Evolutionary conservation across 2,329 filamentous ascomycete species (phyloP).

Genomic region (Chaetothyriales sp.): DNA sequence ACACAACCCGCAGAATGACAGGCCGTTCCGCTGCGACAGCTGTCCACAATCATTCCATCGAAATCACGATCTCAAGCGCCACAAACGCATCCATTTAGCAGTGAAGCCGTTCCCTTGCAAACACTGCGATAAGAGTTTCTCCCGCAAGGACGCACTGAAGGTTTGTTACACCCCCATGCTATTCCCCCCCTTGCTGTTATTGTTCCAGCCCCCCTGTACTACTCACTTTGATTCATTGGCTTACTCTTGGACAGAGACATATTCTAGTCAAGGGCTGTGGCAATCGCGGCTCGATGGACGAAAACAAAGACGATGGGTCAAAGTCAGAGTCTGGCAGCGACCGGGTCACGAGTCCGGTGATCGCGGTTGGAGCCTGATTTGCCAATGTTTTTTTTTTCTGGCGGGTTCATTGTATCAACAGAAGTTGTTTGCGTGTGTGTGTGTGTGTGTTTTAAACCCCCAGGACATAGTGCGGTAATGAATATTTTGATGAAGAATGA

Average conservation of each 20-base stretch:
- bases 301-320: conserved; percentile 8
- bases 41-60: conserved; percentile 90
- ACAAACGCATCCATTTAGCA: conserved; percentile 85
- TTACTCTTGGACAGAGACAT: conserved; percentile 38
- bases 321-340: conserved; percentile 17
- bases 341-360: neutral
- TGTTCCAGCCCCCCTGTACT: too few relatives aligned
- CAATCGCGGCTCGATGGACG: conserved; percentile 20
- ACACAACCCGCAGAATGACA: conserved; percentile 48
- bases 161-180: conserved; percentile 36
- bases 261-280: conserved; percentile 54
- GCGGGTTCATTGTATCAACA: neutral
- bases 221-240: conserved; percentile 7
- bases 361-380: neutral
- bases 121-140: conserved; percentile 92
- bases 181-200: too few relatives aligned
- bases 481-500: neutral
- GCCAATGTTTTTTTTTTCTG: neutral
- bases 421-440: neutral
- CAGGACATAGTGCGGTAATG: neutral
- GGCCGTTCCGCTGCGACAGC: conserved; percentile 86
- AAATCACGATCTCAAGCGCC: conserved; percentile 89
- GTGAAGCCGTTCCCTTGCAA: conserved; percentile 91
- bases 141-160: conserved; percentile 90
- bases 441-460: neutral